Base-by-base conservation (phyloP, 257 asterid genomes). In the Gentiana straminea region DNA sequence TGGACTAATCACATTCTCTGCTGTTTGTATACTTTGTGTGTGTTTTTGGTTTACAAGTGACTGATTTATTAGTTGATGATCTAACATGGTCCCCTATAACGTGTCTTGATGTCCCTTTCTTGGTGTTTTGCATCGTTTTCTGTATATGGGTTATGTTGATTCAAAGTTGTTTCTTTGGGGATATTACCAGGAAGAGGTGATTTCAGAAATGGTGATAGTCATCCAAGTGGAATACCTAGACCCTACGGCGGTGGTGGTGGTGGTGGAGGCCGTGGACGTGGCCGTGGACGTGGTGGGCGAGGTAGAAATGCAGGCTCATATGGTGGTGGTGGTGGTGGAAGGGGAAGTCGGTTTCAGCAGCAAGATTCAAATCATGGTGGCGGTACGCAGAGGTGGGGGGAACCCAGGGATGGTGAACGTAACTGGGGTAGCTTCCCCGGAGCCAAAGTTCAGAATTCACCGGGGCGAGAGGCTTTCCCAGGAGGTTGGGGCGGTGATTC, bases 181-280 rank as follows among this genome's bases (percentile, higher is more conserved):
- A 41, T 4, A 49, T 51, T 63, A 59, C 59, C 77, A 86, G 95
- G 96, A 64, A 81, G 94, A 70, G 82, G 75, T 68, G 97, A 83
- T 68, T 72, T 74, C 74, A 71, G 88, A 69, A 78, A 70, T 64
- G 79, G 89, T 58, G 78, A 70, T 48, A 78, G 78, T 33, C 72
- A 70, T 68, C 74, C 78, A 10, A 71, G 81, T 67, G 86, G 94
- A 35, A 65, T 77, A 62, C 85, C 93, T 49, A 78, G 82, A 70
- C 77, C 86, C 32, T 68, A 71, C 33, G 76, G 79, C 32, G 91
- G 82, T 4, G 65, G 83, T 15, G 82, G 78, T 0, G 67, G 82
- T 1, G 78, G 80, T 0, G 77, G 81, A 4, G 81, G 78, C 1
- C 71, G 77, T 0, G 80, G 79, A 34, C 71, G 79, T 49, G 77